These are phyloP conservation scores for Colletotrichum sp. DNA, from an alignment of 2,329 filamentous ascomycete species.

Conservation along the genomic window DNA sequence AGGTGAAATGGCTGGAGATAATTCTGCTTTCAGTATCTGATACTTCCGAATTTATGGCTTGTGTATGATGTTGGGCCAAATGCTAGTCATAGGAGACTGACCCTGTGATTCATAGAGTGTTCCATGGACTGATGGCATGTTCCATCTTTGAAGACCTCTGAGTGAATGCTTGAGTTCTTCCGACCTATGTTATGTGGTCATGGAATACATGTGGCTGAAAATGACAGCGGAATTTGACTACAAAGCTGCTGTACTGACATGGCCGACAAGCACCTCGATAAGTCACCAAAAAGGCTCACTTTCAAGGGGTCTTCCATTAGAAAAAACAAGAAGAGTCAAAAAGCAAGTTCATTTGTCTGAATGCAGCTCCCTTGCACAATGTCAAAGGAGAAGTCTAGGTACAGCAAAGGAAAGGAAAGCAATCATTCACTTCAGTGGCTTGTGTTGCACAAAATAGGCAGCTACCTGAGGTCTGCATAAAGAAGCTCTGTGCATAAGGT, in stretches of 20 bases:
- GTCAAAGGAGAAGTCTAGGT: neutral
- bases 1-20: rapidly evolving
- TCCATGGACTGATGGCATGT: neutral
- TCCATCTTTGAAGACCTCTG: neutral
- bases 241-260: neutral
- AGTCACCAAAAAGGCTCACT: neutral
- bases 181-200: too few relatives aligned
- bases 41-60: neutral
- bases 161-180: neutral
- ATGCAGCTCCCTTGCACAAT: neutral
- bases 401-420: neutral
- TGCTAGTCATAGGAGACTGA: rapidly evolving
- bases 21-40: rapidly evolving
- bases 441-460: neutral
- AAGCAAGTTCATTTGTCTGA: neutral
- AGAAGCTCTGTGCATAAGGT: neutral
- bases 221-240: rapidly evolving
- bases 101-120: neutral
- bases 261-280: neutral
- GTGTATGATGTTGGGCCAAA: neutral
- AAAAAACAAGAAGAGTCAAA: rapidly evolving
- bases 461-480: neutral
- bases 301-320: neutral
- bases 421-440: neutral
- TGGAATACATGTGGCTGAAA: neutral